Evolutionary conservation across 2,329 filamentous ascomycete species (phyloP), one percentile per base, ranked within the genome.

Genomic region (Pseudogymnoascus sp.): DNA sequence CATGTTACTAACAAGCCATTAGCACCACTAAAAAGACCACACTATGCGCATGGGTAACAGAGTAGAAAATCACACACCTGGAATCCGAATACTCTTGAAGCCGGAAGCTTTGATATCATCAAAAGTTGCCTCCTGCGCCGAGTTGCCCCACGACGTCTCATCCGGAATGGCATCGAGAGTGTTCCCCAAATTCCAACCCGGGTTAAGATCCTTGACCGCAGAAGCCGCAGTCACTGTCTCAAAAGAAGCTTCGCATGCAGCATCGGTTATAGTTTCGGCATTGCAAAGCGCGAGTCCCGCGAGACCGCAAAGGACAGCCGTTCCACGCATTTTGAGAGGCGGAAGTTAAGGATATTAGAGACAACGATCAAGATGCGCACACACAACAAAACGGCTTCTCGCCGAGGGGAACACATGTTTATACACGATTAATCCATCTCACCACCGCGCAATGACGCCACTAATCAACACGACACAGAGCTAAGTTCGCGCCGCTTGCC

Each of bases 111-210:
- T 81, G 35, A 83, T 76, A 60, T 79, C 74, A 46, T 81, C 75
- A 63, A 87, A 83, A 0, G 82, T 84, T 1, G 71, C 70, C 5
- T 78, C 74, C 0, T 84, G 82, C 0, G 80, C 77, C 0, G 78
- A 75, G 63, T 86, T 86, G 66, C 83, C 83, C 83, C 83, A 87
- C 2, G 78, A 81, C 4, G 81, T 82, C 69, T 87, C 84, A 59
- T 79, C 75, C 4, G 82, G 79, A 7, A 78, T 72, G 1, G 82
- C 82, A 68, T 86, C 84, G 31, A 86, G 76, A 0, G 82, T 84
- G 63, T 86, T 86, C 9, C 83, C 84, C 7, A 85, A 67, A 66
- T 86, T 86, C 83, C 83, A 86, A 7, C 83, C 83, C 0, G 82
- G 80, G 59, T 81, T 81, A 42, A 84, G 74, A 7, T 75, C 77